Base-by-base conservation (phyloP, 352 stramenopile genomes). In the Pythium aquatile region DNA sequence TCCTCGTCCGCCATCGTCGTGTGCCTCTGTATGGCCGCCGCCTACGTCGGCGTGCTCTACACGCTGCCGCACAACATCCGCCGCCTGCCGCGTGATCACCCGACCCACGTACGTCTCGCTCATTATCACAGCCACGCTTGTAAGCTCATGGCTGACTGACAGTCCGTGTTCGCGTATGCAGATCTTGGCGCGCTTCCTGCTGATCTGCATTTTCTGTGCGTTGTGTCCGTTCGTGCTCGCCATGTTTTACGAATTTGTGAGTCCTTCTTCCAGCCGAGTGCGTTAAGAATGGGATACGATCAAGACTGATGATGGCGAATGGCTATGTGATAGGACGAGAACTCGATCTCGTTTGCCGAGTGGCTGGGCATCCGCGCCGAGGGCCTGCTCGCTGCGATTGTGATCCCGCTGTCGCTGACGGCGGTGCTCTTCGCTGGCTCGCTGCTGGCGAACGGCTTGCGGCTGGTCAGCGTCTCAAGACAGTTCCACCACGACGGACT, bases 31-130 rank as follows among this genome's bases (percentile, higher is more conserved):
- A 92, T 96, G 86, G 84, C 86, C 28, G 73, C 74, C 30, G 83
- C 79, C 26, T 96, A 95, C 73, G 88, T 96, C 42, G 87, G 87
- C 52, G 81, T 94, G 63, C 80, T 96, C 47, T 96, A 96, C 67
- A 91, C 79, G 59, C 73, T 94, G 29, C 88, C 88, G 20, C 71
- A 72, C 33, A 75, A 77, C 14, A 93, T 95, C 55, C 84, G 86
- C 9, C 68, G 80, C 10, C 77, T 96, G 46, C 86, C 84, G 16
- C 85, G 88, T 47, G 87, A 96, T 62, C 84, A 96, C 63, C 88
- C 85, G 17, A 91, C 81, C 14, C 88, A 96, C 66, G 87, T 96
- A 69, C 59, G 75, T 73, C 7, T 11, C 20, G 9, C 1, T 44
- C 26, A n/a, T 10, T 20, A 20, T 20, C 8, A 55, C 10, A 55